Base-by-base conservation (phyloP, 2,329 filamentous ascomycete genomes). In the Calonectria crousiana region DNA sequence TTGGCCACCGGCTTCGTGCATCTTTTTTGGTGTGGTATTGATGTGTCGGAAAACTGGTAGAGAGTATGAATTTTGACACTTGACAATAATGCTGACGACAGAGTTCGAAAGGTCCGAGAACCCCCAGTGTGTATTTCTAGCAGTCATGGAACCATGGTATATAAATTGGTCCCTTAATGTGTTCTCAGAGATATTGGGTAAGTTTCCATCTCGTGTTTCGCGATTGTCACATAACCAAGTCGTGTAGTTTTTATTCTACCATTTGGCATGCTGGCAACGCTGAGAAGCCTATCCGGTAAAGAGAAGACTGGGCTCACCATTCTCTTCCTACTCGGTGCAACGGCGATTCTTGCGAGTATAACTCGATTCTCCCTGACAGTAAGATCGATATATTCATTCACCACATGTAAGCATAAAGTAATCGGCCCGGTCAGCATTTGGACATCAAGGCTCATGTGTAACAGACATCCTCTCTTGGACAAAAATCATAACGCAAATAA, bases 401-500 rank as follows among this genome's bases (percentile, higher is more conserved):
- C 65, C 9, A 67, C 49, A 4, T 56, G 49, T 67, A 53, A 67
- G 65, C 3, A n/a, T 16, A 10, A 28, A 34, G 20, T 1, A 9
- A 5, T 8, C 6, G 16, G 11, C 18, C 23, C 4, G 1, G 4
- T 2, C 20, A 18, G 10, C 28, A 4, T 2, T 9, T 20, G 14
- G 8, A 38, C 3, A 28, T 28, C n/a, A 18, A 26, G 18, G 9
- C 34, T 38, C 1, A 41, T 41, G 1, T 38, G 30, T 18, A 2
- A 9, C 23, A 67, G 49, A 67, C 41, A 41, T 67, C 41, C 32
- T 67, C 26, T 18, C 47, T 10, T 67, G 32, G 65, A 41, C 47
- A 16, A 49, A 67, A 56, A 67, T 67, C 6, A 53, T 49, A 30
- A 67, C 65, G 2, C 65, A 67, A n/a, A 67, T 67, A 34, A 32